Evolutionary conservation across 202 grass and related monocot genomes (phyloP).

Genomic region (Setaria italica): DNA sequence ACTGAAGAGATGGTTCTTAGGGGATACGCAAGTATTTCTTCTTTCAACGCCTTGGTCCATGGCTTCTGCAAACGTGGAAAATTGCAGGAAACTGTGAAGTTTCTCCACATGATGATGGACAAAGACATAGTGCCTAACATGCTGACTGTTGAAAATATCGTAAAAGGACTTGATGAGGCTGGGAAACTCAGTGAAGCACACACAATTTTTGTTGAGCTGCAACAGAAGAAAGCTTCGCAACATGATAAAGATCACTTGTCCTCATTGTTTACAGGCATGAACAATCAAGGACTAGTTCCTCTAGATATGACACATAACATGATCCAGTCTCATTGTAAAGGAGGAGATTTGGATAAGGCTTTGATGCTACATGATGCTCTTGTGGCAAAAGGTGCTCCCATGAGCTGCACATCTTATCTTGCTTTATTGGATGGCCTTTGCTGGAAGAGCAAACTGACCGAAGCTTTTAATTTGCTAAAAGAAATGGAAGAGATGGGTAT

Average conservation of each 20-base stretch:
- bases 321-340: constrained; percentile 43
- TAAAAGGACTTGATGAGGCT: constrained; percentile 49
- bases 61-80: constrained; percentile 69
- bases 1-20: constrained; percentile 45
- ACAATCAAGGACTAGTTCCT: constrained; percentile 45
- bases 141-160: constrained; percentile 47
- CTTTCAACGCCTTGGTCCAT: constrained; percentile 54
- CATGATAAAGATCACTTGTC: constrained; percentile 40
- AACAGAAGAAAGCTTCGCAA: constrained; percentile 48
- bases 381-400: constrained; percentile 44
- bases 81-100: constrained; percentile 56
- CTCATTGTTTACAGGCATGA: constrained; percentile 48
- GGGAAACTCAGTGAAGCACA: constrained; percentile 47
- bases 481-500: constrained; percentile 52
- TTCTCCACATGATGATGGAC: constrained; percentile 58
- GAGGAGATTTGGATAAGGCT: constrained; percentile 49
- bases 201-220: constrained; percentile 55
- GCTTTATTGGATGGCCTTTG: constrained; percentile 49
- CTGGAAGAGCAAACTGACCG: constrained; percentile 35
- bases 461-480: constrained; percentile 52
- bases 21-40: constrained; percentile 47
- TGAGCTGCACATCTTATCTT: constrained; percentile 34
- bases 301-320: constrained; percentile 46
- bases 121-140: constrained; percentile 49
- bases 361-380: constrained; percentile 48